Evolutionary conservation across 768 basidiomycete species (phyloP).

Genomic region (Hygrocybe punicea): DNA sequence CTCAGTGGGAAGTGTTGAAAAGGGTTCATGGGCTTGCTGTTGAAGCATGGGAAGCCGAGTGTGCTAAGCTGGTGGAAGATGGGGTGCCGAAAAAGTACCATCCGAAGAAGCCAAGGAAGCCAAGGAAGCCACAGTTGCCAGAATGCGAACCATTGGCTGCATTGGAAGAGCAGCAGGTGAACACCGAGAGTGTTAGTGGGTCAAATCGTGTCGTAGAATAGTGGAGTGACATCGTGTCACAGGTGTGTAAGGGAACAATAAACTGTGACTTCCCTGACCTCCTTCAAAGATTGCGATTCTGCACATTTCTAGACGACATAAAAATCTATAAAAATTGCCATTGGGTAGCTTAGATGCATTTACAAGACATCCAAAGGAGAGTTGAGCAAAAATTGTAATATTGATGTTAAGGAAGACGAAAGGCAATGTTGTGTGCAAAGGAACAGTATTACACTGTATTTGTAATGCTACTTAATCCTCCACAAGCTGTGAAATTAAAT

Average conservation of each 20-base stretch:
- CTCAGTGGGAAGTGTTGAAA: not conserved
- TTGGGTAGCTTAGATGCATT: too few species aligned
- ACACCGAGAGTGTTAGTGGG: not conserved
- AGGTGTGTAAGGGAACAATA: too few species aligned
- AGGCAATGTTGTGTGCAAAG: not conserved
- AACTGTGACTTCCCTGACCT: too few species aligned
- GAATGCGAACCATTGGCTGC: not conserved
- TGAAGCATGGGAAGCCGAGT: not conserved
- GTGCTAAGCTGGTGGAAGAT: not conserved
- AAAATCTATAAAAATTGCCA: too few species aligned
- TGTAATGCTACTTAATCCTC: conserved; percentile 17
- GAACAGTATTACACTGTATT: conserved; percentile 5
- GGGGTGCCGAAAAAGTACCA: not conserved
- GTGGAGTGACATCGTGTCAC: too few species aligned
- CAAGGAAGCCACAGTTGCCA: not conserved
- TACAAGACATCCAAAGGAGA: not conserved
- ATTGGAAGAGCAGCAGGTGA: not conserved
- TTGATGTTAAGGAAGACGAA: not conserved
- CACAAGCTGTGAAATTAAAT: too few species aligned
- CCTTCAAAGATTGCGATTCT: too few species aligned
- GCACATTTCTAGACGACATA: too few species aligned
- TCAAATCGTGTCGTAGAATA: too few species aligned
- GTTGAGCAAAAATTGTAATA: not conserved
- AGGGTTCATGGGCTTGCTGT: not conserved
- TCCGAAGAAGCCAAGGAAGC: not conserved